A percentile compares a stretch with the other conserved stretches of the same genome.
Conservation (phyloP, 805 yeast genomes). For the Candida taoyuanica region DNA sequence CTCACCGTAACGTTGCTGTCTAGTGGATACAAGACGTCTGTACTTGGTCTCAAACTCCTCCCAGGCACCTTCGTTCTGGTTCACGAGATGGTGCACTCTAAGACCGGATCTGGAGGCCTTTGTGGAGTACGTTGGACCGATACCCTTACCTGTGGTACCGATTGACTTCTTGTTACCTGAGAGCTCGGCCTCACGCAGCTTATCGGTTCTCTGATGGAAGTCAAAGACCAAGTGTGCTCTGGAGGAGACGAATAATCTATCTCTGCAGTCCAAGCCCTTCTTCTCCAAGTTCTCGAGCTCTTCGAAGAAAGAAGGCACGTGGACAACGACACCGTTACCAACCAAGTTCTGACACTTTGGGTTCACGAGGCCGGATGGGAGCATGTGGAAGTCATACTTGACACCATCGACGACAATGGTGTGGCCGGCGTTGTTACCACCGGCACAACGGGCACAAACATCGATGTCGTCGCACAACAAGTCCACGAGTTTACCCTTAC, state of each 20-base stretch:
- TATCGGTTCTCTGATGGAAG: constrained; percentile 96
- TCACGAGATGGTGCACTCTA: constrained; percentile 92
- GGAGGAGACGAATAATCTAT: constrained; percentile 80
- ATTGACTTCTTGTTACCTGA: constrained; percentile 66
- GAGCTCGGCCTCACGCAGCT: constrained; percentile 88
- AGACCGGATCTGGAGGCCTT: constrained; percentile 96
- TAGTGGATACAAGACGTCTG: constrained; percentile 70
- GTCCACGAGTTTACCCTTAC: constrained; percentile 97
- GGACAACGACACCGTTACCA: constrained; percentile 96
- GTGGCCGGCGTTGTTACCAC: constrained; percentile 99
- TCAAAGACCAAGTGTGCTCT: constrained; percentile 97
- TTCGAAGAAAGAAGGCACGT: constrained; percentile 85
- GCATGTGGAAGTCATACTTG: constrained; percentile 97
- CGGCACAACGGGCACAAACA: constrained; percentile 96
- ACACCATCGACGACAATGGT: constrained; percentile 87
- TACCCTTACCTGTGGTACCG: constrained; percentile 98
- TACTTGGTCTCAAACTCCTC: constrained; percentile 78
- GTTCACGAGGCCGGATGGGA: constrained; percentile 96
- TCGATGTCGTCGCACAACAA: constrained; percentile 91
- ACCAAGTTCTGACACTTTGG: constrained; percentile 84
- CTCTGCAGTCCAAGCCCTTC: constrained; percentile 64
- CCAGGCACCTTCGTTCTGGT: constrained; percentile 90
- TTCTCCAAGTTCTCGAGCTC: constrained; percentile 77
- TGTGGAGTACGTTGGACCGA: constrained; percentile 97
- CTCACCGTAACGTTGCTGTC: constrained; percentile 88